phyloP scores from a whole-genome alignment of 768 basidiomycete species.

The Tephrocybe sp. region DNA sequence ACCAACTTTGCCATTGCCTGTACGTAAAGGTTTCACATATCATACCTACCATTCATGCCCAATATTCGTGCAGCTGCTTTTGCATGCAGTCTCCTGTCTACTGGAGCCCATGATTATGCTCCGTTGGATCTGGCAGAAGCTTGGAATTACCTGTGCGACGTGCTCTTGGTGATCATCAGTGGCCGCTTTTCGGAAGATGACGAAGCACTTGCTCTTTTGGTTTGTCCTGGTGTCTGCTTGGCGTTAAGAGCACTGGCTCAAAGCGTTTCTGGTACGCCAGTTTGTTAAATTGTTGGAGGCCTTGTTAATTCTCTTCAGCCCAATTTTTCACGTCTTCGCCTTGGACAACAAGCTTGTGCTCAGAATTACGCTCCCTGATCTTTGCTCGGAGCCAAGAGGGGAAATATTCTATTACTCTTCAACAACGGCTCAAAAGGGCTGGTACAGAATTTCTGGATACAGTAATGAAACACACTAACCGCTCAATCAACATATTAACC shows the following conservation, averaged over 20 bases:
- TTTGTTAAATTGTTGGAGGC: too few relatives aligned
- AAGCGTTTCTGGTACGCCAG: constrained; percentile 25
- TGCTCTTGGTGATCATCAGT: constrained; percentile 45
- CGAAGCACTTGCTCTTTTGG: constrained; percentile 48
- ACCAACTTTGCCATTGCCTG: constrained; percentile 38
- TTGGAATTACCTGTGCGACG: constrained; percentile 53
- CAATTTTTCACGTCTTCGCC: constrained; percentile 38
- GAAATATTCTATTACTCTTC: constrained; percentile 28
- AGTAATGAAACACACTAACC: constrained; percentile 17
- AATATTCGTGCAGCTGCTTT: constrained; percentile 42
- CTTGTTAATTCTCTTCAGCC: constrained; percentile 15
- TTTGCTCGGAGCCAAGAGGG: constrained; percentile 11
- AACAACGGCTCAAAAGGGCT: constrained; percentile 25
- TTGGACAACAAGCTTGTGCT: constrained; percentile 47
- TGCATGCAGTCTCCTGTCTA: constrained; percentile 39
- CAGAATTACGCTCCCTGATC: constrained; percentile 33
- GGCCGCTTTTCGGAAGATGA: constrained; percentile 43
- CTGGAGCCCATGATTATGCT: constrained; percentile 22
- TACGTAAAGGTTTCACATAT: constrained; percentile 17
- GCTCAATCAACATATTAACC: not conserved
- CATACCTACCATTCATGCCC: not conserved
- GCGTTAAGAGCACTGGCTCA: constrained; percentile 42
- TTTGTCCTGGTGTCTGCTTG: constrained; percentile 47
- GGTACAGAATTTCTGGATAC: constrained; percentile 26
- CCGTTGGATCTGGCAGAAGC: constrained; percentile 45